Percentiles rank a stretch among this genome's conserved stretches.
phyloP scores from a whole-genome alignment of 257 asterid genomes.

The Solanum tarapatanum region DNA sequence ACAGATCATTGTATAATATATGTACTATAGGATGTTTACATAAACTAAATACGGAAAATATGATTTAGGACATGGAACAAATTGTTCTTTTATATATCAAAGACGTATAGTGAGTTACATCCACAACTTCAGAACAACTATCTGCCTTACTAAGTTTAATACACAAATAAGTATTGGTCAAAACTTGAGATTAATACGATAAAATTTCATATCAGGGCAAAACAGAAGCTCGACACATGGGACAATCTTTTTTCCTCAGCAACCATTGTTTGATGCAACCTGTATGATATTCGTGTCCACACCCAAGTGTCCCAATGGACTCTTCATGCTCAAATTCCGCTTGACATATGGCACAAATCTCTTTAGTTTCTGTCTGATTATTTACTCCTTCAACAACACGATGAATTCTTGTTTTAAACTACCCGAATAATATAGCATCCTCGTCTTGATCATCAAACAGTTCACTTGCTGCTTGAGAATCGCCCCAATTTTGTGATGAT shows the following conservation, averaged over 20 bases:
- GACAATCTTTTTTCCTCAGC: neutral
- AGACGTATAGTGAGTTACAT: neutral
- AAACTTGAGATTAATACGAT: neutral
- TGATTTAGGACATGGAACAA: too few species aligned
- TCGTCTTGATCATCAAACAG: neutral
- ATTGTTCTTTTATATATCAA: neutral
- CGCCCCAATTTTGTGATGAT: neutral
- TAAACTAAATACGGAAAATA: neutral
- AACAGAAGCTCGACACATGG: neutral
- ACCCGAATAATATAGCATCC: neutral
- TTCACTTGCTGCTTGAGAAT: neutral
- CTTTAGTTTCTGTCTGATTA: neutral
- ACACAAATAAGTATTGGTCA: neutral
- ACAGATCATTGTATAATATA: neutral
- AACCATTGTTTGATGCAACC: conserved; percentile 1
- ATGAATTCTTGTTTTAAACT: neutral
- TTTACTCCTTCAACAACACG: neutral
- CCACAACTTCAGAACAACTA: neutral
- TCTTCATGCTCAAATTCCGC: neutral
- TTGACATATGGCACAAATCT: neutral
- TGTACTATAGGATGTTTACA: neutral
- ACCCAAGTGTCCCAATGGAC: neutral
- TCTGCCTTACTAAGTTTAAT: neutral
- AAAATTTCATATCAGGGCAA: neutral
- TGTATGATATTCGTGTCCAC: conserved; percentile 1